Percentiles rank a stretch among this genome's conserved stretches.
Evolutionary conservation across 2,329 filamentous ascomycete genomes (phyloP).

Genomic region (Apiospora malaysiana): DNA sequence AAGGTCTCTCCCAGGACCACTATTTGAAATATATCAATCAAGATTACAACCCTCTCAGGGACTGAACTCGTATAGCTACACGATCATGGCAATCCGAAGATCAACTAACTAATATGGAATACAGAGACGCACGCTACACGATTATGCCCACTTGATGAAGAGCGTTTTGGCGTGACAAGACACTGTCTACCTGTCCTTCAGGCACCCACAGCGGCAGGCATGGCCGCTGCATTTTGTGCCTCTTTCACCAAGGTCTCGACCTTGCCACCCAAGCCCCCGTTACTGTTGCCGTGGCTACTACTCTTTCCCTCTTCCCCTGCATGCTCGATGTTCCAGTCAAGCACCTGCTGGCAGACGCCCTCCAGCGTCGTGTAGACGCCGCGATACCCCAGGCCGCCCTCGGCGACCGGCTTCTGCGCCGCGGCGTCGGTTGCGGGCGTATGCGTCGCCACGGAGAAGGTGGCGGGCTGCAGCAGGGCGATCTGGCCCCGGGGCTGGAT

Average conservation of each 20-base stretch:
- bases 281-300: background rate
- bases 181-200: constrained; percentile 8
- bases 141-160: no score
- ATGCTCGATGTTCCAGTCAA: constrained; percentile 46
- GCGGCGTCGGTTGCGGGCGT: constrained; percentile 44
- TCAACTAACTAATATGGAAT: no score
- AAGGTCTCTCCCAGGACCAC: no score
- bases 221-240: constrained; percentile 26
- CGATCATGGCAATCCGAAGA: no score
- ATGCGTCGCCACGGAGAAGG: constrained; percentile 44
- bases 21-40: no score
- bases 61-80: no score
- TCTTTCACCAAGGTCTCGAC: constrained; percentile 25
- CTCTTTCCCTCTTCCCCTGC: background rate
- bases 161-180: background rate
- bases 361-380: constrained; percentile 46
- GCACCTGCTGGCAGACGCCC: constrained; percentile 47
- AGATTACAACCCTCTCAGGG: no score
- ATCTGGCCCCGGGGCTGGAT: constrained; percentile 43
- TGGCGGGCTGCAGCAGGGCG: constrained; percentile 47
- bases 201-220: constrained; percentile 26
- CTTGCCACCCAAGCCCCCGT: background rate
- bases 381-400: constrained; percentile 50
- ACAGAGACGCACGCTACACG: no score
- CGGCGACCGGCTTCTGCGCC: constrained; percentile 43